Conservation (phyloP, 331 rosid genomes). For the Telfairia occidentalis region DNA sequence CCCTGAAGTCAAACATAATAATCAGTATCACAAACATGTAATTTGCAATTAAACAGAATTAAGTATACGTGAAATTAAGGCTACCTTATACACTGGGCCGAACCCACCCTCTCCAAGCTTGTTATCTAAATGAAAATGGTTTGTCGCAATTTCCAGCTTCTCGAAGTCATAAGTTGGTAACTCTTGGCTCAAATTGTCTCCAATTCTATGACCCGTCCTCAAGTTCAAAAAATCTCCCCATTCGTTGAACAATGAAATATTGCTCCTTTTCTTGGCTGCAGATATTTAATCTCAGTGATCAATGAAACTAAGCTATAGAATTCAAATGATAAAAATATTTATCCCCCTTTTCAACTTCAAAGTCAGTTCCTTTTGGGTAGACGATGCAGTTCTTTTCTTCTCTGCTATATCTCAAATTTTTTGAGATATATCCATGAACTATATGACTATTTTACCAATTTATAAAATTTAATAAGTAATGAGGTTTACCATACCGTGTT, state of each 20-base stretch:
- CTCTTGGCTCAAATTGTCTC: slow-evolving; percentile 3
- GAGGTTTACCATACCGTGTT: slow-evolving; percentile 4
- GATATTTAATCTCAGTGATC: no score
- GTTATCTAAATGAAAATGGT: slow-evolving; percentile 23
- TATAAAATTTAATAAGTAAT: no score
- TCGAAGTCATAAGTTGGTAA: slow-evolving; percentile 9
- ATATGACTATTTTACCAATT: no score
- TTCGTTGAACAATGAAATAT: neutral
- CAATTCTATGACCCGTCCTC: neutral
- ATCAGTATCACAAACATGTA: neutral
- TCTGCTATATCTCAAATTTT: no score
- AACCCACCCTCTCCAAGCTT: slow-evolving; percentile 36
- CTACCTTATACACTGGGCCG: slow-evolving; percentile 34
- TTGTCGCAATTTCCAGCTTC: slow-evolving; percentile 18
- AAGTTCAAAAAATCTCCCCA: neutral
- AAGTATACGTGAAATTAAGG: neutral
- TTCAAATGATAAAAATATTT: no score
- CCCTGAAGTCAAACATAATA: slow-evolving; percentile 16
- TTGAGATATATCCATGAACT: no score
- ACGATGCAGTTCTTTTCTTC: no score
- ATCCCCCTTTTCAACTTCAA: no score
- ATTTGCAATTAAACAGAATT: neutral
- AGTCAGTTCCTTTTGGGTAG: no score
- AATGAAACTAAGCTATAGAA: no score
- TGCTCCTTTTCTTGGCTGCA: neutral